phyloP scores from a whole-genome alignment of 441 rosid genomes.

The Raphanus hybrid region DNA sequence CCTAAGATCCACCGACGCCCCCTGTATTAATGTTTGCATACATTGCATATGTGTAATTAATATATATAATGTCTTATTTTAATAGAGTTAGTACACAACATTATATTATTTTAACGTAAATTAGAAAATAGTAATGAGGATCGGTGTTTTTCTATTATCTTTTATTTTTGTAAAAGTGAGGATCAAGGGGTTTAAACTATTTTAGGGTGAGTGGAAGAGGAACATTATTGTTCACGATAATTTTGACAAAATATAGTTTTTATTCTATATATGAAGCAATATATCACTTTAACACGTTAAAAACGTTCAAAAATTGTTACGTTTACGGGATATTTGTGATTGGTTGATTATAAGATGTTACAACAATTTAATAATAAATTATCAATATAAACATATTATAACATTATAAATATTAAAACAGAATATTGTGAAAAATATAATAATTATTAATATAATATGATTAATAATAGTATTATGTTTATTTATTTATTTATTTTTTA shows the following conservation, averaged over 20 bases:
- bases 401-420: too few relatives aligned
- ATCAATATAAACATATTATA: too few relatives aligned
- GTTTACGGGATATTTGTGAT: too few relatives aligned
- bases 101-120: neutral
- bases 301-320: neutral
- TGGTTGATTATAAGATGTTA: too few relatives aligned
- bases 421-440: too few relatives aligned
- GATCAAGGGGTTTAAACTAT: neutral
- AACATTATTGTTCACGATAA: neutral
- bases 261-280: neutral
- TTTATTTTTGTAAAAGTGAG: neutral
- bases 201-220: neutral
- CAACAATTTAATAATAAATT: too few relatives aligned
- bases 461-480: too few relatives aligned
- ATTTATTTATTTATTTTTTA: too few relatives aligned
- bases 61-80: neutral
- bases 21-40: conserved; percentile 24
- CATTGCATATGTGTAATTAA: neutral
- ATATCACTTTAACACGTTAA: neutral
- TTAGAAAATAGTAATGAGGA: conserved; percentile 8
- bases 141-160: neutral
- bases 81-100: neutral
- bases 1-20: conserved; percentile 41
- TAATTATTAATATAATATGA: too few relatives aligned
- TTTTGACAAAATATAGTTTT: neutral